phyloP scores from a whole-genome alignment of 768 basidiomycete genomes.

The Cystobasidium tubakii region DNA sequence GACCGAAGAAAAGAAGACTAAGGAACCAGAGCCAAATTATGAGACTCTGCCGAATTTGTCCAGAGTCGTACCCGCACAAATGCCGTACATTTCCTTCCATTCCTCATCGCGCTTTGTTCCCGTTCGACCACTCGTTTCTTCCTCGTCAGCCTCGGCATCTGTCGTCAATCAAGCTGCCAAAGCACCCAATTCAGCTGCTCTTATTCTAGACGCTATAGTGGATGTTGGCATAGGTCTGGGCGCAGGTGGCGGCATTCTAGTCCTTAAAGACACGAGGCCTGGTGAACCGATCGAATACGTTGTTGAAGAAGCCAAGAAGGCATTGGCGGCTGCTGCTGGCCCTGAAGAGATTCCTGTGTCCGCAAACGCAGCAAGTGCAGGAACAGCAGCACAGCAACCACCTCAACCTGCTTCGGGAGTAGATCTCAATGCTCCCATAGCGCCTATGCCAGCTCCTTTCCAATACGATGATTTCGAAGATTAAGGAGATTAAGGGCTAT shows the following conservation, averaged over 20 bases:
- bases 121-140: conserved; percentile 66
- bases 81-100: conserved; percentile 77
- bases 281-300: conserved; percentile 70
- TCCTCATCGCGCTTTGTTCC: conserved; percentile 75
- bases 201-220: conserved; percentile 32
- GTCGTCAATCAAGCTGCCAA: conserved; percentile 33
- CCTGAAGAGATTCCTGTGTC: conserved; percentile 34
- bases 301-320: conserved; percentile 52
- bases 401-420: background rate
- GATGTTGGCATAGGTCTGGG: conserved; percentile 49
- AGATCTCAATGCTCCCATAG: conserved; percentile 25
- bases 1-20: conserved; percentile 49
- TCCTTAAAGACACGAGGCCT: conserved; percentile 68
- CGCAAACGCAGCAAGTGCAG: conserved; percentile 3
- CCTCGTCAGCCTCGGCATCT: conserved; percentile 47
- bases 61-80: conserved; percentile 82
- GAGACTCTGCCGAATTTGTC: conserved; percentile 81
- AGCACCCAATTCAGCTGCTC: conserved; percentile 21
- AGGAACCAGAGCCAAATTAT: conserved; percentile 62
- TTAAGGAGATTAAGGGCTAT: background rate
- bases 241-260: conserved; percentile 79
- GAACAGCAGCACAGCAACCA: background rate
- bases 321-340: conserved; percentile 33
- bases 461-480: conserved; percentile 39
- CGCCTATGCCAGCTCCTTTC: conserved; percentile 38